Evolutionary conservation across 164 flowering plant species (phyloP), one percentile per base, ranked within the genome.

Genomic region (Chimonanthus salicifolius): DNA sequence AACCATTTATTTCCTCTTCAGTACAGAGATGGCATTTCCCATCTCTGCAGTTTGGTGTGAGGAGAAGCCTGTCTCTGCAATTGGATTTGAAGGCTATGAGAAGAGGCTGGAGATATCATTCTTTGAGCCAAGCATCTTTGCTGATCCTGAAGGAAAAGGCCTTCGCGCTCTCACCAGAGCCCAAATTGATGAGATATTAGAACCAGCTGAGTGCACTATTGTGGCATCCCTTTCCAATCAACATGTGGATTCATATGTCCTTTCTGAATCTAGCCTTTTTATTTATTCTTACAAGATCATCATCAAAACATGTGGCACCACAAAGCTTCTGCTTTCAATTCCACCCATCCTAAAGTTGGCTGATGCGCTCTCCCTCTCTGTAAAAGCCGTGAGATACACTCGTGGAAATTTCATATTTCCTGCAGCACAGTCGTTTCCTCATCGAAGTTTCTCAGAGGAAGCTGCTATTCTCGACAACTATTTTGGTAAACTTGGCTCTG

Each of bases 261-360:
- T 91, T n/a, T 92, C 97, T 1, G 97, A 92, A 76, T 92, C 97
- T 0, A 92, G 97, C 87, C 87, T 92, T 72, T 91, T 93, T 81
- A 90, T 93, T 13, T 86, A 83, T 75, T 77, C 97, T 5, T 88
- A 90, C 90, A 93, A 90, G 81, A 76, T 93, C 48, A 87, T 91
- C 74, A 83, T 93, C 80, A 93, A 93, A 75, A 93, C 98, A 11
- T 93, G 98, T 74, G 98, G 98, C 45, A 91, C 98, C 2, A 93
- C 98, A 0, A 93, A 89, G 76, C 74, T 93, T 75, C 89, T 93
- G 51, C 82, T 86, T 5, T 80, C 98, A 3, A 87, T 92, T 80
- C 97, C 97, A 15, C 84, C 89, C 9, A 83, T 94, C 64, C 86
- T 94, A 0, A 75, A 80, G 70, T 68, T 89, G 67, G 94, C 98